Evolutionary conservation across 768 basidiomycete genomes (phyloP).

Genomic region (Amanita rubescens): DNA sequence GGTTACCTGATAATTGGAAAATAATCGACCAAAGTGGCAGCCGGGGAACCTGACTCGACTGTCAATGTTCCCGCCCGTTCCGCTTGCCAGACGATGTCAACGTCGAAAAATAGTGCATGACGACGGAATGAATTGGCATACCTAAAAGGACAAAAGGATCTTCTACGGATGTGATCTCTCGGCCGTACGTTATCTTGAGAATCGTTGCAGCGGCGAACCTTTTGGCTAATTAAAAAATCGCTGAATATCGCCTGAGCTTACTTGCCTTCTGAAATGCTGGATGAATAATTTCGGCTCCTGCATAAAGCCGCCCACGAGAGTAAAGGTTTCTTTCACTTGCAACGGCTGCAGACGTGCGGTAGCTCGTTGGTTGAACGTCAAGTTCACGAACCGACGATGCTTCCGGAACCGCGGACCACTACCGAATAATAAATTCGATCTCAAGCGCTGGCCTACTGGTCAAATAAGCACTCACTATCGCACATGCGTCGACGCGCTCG

Average conservation of each 20-base stretch:
- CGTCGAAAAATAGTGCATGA: not conserved
- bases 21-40: conserved; percentile 42
- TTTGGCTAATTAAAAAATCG: not conserved
- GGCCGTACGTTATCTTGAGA: conserved; percentile 42
- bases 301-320: conserved; percentile 32
- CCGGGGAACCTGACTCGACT: conserved; percentile 37
- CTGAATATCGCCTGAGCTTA: not conserved
- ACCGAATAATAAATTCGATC: not conserved
- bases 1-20: conserved; percentile 37
- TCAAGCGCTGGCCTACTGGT: not conserved
- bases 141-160: conserved; percentile 38
- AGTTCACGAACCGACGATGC: conserved; percentile 44
- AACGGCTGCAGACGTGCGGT: conserved; percentile 31
- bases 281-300: conserved; percentile 30
- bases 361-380: conserved; percentile 39
- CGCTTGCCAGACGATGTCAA: conserved; percentile 21
- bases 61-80: conserved; percentile 40
- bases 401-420: conserved; percentile 46
- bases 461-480: conserved; percentile 31
- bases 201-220: conserved; percentile 43
- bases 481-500: conserved; percentile 37
- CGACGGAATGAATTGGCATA: conserved; percentile 13
- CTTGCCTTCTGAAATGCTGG: conserved; percentile 37
- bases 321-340: conserved; percentile 35
- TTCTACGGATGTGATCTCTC: conserved; percentile 34